These are phyloP conservation scores for Purshia tridentata DNA, from an alignment of 306 rosid genomes.

Conservation along the genomic window DNA sequence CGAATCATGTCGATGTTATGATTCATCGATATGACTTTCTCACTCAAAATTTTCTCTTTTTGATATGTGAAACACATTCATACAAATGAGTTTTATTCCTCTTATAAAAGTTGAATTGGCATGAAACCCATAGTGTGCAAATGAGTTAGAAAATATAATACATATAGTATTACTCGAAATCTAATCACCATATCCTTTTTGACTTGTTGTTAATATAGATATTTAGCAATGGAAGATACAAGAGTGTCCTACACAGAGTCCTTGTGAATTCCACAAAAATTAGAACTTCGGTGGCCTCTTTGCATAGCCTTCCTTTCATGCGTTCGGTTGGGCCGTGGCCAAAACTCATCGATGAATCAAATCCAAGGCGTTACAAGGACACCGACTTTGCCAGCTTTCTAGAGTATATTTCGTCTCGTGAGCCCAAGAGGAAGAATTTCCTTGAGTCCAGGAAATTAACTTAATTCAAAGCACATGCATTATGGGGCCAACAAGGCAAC, in stretches of 20 bases:
- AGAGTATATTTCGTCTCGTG: conserved; percentile 50
- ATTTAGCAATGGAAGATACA: conserved; percentile 86
- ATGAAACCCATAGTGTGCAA: too few relatives aligned
- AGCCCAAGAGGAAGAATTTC: conserved; percentile 64
- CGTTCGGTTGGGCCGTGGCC: conserved; percentile 54
- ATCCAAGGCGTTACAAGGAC: conserved; percentile 69
- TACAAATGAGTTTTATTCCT: too few relatives aligned
- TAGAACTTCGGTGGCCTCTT: conserved; percentile 68
- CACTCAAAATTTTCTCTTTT: too few relatives aligned
- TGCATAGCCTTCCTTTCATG: conserved; percentile 60
- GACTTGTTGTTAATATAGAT: conserved; percentile 45
- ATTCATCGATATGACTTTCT: too few relatives aligned
- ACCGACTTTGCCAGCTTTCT: conserved; percentile 60
- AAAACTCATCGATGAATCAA: conserved; percentile 53
- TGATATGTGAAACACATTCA: too few relatives aligned
- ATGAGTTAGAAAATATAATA: too few relatives aligned
- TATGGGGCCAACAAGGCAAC: neutral
- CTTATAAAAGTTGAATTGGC: too few relatives aligned
- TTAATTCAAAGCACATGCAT: neutral
- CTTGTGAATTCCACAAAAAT: conserved; percentile 50
- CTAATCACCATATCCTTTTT: too few relatives aligned
- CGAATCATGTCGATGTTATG: too few relatives aligned
- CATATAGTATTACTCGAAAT: too few relatives aligned
- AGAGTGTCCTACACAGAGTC: conserved; percentile 83
- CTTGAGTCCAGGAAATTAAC: conserved; percentile 67